A percentile compares a stretch with the other conserved stretches of the same genome.
These are phyloP conservation scores for Populus pruinosa DNA, from an alignment of 345 rosid genomes.

Conservation along the genomic window DNA sequence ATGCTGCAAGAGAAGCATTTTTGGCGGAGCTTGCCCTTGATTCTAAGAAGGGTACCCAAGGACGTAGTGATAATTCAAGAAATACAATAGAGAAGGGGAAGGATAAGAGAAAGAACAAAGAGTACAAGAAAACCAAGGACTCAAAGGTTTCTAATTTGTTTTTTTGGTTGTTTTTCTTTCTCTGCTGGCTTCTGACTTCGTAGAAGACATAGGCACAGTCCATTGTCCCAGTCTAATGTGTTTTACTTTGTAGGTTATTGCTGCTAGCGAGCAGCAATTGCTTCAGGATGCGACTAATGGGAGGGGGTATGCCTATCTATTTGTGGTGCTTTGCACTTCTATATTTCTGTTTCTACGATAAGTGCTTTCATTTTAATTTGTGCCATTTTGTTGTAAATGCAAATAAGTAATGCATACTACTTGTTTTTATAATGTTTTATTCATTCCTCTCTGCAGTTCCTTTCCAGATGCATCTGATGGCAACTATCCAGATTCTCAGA, in stretches of 20 bases:
- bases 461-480: slow-evolving; percentile 48
- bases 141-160: slow-evolving; percentile 47
- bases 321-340: slow-evolving; percentile 1
- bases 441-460: slow-evolving; percentile 50
- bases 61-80: slow-evolving; percentile 55
- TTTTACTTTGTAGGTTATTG: slow-evolving; percentile 43
- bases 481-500: slow-evolving; percentile 48
- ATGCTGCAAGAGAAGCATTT: slow-evolving; percentile 97
- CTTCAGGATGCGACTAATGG: slow-evolving; percentile 45
- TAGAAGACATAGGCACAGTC: neutral
- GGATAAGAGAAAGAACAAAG: slow-evolving; percentile 80
- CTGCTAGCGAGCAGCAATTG: slow-evolving; percentile 41
- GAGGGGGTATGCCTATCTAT: slow-evolving; percentile 42
- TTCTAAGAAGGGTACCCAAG: slow-evolving; percentile 60
- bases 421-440: slow-evolving; percentile 15
- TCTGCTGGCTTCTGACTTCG: slow-evolving; percentile 1
- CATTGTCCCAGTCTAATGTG: slow-evolving; percentile 14
- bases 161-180: slow-evolving; percentile 8
- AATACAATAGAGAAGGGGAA: slow-evolving; percentile 71
- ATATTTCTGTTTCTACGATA: neutral
- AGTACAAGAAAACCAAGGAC: slow-evolving; percentile 65
- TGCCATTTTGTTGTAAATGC: neutral
- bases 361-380: slow-evolving; percentile 7
- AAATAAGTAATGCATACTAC: neutral
- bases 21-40: slow-evolving; percentile 92